Percentiles rank a stretch among this genome's conserved stretches.
These are phyloP conservation scores for Plectosphaerella cucumerina DNA, from an alignment of 2,329 filamentous ascomycete genomes.

Conservation along the genomic window DNA sequence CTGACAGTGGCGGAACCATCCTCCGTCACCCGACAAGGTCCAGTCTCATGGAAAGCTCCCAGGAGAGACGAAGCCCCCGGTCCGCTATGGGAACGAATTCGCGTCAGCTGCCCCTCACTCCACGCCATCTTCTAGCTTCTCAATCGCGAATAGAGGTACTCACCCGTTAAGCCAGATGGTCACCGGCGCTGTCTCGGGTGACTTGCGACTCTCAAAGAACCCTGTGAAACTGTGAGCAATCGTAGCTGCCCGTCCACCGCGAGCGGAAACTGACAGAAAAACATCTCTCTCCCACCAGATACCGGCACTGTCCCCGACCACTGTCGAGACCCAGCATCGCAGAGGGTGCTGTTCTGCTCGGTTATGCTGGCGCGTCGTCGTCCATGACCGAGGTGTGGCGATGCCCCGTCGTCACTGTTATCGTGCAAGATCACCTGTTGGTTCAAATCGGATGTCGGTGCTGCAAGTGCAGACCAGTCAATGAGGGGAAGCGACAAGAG, in stretches of 20 bases:
- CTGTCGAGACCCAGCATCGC: constrained; percentile 4
- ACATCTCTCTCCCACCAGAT: constrained; percentile 2
- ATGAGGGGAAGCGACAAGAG: too few relatives aligned
- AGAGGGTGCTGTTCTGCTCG: constrained; percentile 5
- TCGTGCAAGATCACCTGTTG: too few relatives aligned
- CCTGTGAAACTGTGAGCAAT: not conserved
- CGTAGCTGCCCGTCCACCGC: not conserved
- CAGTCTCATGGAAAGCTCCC: constrained; percentile 6
- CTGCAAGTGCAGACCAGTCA: too few relatives aligned
- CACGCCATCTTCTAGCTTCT: not conserved
- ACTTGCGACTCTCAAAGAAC: constrained; percentile 4
- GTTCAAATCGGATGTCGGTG: too few relatives aligned
- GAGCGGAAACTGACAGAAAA: constrained; percentile 2
- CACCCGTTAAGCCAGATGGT: constrained; percentile 8
- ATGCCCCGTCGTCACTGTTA: too few relatives aligned
- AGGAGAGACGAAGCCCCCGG: constrained; percentile 5
- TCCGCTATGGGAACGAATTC: not conserved
- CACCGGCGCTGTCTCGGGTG: not conserved
- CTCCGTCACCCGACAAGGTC: constrained; percentile 7
- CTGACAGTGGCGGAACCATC: not conserved
- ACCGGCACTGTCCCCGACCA: constrained; percentile 4
- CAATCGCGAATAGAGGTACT: not conserved
- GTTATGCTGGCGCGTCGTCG: not conserved
- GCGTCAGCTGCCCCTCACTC: too few relatives aligned
- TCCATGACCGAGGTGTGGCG: too few relatives aligned